These are phyloP conservation scores for Bodo saltans DNA, from an alignment of 78 protist species.

Conservation along the genomic window DNA sequence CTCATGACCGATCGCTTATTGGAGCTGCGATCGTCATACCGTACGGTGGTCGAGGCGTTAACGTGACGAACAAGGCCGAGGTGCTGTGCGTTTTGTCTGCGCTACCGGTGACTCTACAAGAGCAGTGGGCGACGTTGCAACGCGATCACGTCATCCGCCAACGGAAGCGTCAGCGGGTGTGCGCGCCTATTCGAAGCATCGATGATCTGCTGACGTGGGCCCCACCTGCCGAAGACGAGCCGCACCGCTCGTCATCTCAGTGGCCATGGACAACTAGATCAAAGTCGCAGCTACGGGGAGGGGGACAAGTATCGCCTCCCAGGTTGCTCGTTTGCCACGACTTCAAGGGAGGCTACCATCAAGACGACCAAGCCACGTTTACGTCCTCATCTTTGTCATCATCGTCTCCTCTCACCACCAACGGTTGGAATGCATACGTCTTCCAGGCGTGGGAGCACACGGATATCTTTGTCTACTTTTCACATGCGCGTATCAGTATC, in stretches of 20 bases:
- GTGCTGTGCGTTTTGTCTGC: too few relatives aligned
- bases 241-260: neutral
- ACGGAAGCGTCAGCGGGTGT: too few relatives aligned
- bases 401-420: too few relatives aligned
- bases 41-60: too few relatives aligned
- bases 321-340: constrained; percentile 33
- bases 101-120: too few relatives aligned
- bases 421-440: neutral
- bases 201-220: neutral
- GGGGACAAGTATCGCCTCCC: neutral
- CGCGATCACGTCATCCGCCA: too few relatives aligned
- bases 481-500: constrained; percentile 67
- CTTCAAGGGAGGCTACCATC: constrained; percentile 11
- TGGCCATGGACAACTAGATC: neutral
- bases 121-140: too few relatives aligned
- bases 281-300: too few relatives aligned
- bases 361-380: neutral
- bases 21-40: too few relatives aligned
- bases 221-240: neutral
- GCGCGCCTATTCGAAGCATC: neutral
- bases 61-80: too few relatives aligned
- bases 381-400: neutral
- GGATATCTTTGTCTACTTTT: constrained; percentile 73
- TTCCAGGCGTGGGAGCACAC: constrained; percentile 23
- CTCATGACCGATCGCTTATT: too few relatives aligned